A percentile compares a stretch with the other conserved stretches of the same genome.
These are phyloP conservation scores for Luffa aegyptiaca DNA, from an alignment of 306 rosid species.

Conservation along the genomic window DNA sequence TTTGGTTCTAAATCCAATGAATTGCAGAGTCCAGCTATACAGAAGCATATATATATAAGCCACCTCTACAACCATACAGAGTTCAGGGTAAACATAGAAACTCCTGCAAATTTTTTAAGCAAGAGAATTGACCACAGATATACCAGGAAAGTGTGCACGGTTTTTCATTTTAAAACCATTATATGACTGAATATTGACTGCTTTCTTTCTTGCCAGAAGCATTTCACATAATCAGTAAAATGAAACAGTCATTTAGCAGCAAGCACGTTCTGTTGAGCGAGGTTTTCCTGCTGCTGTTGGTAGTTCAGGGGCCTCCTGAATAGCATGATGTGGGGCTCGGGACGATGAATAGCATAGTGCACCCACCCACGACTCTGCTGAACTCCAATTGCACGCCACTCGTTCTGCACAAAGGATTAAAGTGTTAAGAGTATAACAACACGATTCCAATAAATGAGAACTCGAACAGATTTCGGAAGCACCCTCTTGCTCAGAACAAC, in stretches of 20 bases:
- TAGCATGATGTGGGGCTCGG: conserved; percentile 95
- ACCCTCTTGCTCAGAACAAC: background rate
- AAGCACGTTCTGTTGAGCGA: conserved; percentile 50
- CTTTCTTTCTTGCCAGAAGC: background rate
- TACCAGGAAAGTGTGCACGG: background rate
- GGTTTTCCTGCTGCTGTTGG: conserved; percentile 83
- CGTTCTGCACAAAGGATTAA: conserved; percentile 33
- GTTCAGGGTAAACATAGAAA: background rate
- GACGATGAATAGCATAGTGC: conserved; percentile 87
- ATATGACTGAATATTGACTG: background rate
- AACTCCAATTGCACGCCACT: conserved; percentile 91
- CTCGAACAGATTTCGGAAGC: background rate
- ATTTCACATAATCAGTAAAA: background rate
- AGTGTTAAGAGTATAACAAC: background rate
- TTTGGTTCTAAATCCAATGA: background rate
- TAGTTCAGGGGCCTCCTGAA: conserved; percentile 90
- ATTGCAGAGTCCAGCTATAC: background rate
- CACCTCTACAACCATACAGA: conserved; percentile 3
- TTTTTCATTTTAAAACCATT: background rate
- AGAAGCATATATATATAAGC: background rate
- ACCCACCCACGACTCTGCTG: conserved; percentile 99
- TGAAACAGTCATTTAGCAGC: conserved; percentile 37
- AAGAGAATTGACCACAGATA: background rate
- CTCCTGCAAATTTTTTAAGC: background rate
- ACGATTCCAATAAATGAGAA: background rate